Evolutionary conservation across 495 filamentous ascomycete species (phyloP).

Genomic region (Talaromyces trachyspermus): DNA sequence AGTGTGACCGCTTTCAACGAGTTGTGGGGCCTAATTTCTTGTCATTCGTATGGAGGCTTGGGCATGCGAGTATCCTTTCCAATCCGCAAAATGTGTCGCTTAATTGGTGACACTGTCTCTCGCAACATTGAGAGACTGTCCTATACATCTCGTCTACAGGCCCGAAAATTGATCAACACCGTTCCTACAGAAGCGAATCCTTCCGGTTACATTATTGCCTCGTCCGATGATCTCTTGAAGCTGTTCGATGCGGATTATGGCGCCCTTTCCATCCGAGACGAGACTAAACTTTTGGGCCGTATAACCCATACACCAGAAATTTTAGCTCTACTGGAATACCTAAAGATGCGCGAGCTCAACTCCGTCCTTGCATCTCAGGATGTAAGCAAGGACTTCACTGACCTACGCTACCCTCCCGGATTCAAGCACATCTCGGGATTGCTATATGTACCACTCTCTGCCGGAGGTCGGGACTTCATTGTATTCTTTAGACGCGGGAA

Average conservation of each 20-base stretch:
- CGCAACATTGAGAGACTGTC: slow-evolving; percentile 85
- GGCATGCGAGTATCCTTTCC: slow-evolving; percentile 91
- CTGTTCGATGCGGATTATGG: slow-evolving; percentile 88
- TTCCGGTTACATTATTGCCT: slow-evolving; percentile 87
- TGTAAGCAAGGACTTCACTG: slow-evolving; percentile 71
- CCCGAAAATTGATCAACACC: slow-evolving; percentile 70
- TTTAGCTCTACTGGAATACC: slow-evolving; percentile 77
- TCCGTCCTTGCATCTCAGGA: slow-evolving; percentile 76
- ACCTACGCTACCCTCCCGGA: slow-evolving; percentile 72
- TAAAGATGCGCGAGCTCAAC: slow-evolving; percentile 68
- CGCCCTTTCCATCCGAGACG: slow-evolving; percentile 74
- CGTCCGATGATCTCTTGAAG: slow-evolving; percentile 77
- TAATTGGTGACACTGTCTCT: slow-evolving; percentile 81
- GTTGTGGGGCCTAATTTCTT: slow-evolving; percentile 66
- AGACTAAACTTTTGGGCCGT: slow-evolving; percentile 80
- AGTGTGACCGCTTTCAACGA: slow-evolving; percentile 81
- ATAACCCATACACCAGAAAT: slow-evolving; percentile 75
- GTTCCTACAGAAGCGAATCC: slow-evolving; percentile 77
- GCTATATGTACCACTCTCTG: slow-evolving; percentile 74
- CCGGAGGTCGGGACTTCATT: slow-evolving; percentile 77
- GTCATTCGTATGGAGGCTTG: slow-evolving; percentile 68
- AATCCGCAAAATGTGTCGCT: slow-evolving; percentile 87
- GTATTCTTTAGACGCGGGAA: slow-evolving; percentile 81
- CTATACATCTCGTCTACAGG: slow-evolving; percentile 76
- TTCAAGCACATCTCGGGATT: slow-evolving; percentile 75